These are phyloP conservation scores for Penicillium tannophilum DNA, from an alignment of 495 filamentous ascomycete genomes.

Conservation along the genomic window DNA sequence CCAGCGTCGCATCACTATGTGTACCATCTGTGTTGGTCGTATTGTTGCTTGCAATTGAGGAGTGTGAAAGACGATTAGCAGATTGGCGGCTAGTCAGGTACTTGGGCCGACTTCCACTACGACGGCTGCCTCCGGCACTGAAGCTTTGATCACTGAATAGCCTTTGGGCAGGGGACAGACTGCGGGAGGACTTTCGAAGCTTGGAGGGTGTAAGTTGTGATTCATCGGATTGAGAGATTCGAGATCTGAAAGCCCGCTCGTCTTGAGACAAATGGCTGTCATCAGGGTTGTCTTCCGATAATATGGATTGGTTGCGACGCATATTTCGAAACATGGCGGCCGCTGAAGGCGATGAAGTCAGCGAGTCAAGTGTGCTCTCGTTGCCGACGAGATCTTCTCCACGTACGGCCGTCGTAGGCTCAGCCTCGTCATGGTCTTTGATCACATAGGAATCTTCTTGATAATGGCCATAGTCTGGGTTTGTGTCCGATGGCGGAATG, in stretches of 20 bases:
- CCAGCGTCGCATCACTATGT: conserved; percentile 70
- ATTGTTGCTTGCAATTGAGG: conserved; percentile 67
- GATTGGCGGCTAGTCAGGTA: conserved; percentile 72
- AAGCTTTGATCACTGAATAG: conserved; percentile 36
- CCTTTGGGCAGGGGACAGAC: conserved; percentile 41
- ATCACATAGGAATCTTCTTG: conserved; percentile 8
- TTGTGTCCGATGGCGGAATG: conserved; percentile 28
- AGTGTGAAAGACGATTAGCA: conserved; percentile 78
- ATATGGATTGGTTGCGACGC: conserved; percentile 28
- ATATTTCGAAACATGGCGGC: conserved; percentile 61
- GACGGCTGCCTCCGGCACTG: conserved; percentile 33
- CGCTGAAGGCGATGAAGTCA: conserved; percentile 67
- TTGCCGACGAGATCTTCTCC: conserved; percentile 40
- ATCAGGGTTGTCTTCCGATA: conserved; percentile 22
- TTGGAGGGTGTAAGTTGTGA: conserved; percentile 39
- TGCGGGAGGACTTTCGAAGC: conserved; percentile 28
- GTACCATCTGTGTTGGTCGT: conserved; percentile 58
- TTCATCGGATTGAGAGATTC: conserved; percentile 25
- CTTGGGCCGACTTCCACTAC: conserved; percentile 60
- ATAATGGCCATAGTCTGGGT: conserved; percentile 23
- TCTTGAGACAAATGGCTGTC: conserved; percentile 29
- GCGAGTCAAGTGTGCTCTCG: conserved; percentile 60
- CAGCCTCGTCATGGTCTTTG: conserved; percentile 22
- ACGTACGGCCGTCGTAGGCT: conserved; percentile 22
- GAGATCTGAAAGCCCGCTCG: conserved; percentile 29